These are phyloP conservation scores for Solanum lignicaule DNA, from an alignment of 257 asterid genomes.

Conservation along the genomic window DNA sequence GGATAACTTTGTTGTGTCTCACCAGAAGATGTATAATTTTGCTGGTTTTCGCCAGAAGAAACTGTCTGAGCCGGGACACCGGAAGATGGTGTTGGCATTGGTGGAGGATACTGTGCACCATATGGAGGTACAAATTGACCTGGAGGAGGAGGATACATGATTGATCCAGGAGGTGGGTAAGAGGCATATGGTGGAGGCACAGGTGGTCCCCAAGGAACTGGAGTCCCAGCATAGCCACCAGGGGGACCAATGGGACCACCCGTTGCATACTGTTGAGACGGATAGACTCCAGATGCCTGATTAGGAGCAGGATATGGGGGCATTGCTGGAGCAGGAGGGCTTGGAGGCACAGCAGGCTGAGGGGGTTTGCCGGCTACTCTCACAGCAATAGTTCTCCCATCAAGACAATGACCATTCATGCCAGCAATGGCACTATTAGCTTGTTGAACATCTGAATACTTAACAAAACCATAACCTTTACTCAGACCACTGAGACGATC, in stretches of 20 bases:
- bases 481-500: slow-evolving; percentile 69
- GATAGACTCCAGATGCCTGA: slow-evolving; percentile 56
- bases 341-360: slow-evolving; percentile 69
- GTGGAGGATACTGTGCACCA: slow-evolving; percentile 67
- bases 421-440: slow-evolving; percentile 83
- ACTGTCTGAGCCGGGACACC: slow-evolving; percentile 34
- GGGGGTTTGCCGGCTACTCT: slow-evolving; percentile 96
- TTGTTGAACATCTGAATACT: slow-evolving; percentile 77
- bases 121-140: slow-evolving; percentile 55
- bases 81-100: slow-evolving; percentile 52
- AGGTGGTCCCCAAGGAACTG: slow-evolving; percentile 79
- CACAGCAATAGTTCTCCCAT: slow-evolving; percentile 96
- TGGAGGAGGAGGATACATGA: slow-evolving; percentile 50
- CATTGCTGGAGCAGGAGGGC: slow-evolving; percentile 65
- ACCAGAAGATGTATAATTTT: slow-evolving; percentile 46
- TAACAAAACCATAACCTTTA: slow-evolving; percentile 95
- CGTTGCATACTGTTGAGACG: slow-evolving; percentile 67
- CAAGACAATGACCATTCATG: slow-evolving; percentile 85
- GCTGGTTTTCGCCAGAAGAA: slow-evolving; percentile 53
- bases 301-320: slow-evolving; percentile 55
- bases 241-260: slow-evolving; percentile 73
- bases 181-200: slow-evolving; percentile 49
- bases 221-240: slow-evolving; percentile 46
- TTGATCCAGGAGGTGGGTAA: slow-evolving; percentile 77
- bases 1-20: slow-evolving; percentile 70